Conservation (phyloP, 1,139 yeast species). For the Yamadazyma atlantica region DNA sequence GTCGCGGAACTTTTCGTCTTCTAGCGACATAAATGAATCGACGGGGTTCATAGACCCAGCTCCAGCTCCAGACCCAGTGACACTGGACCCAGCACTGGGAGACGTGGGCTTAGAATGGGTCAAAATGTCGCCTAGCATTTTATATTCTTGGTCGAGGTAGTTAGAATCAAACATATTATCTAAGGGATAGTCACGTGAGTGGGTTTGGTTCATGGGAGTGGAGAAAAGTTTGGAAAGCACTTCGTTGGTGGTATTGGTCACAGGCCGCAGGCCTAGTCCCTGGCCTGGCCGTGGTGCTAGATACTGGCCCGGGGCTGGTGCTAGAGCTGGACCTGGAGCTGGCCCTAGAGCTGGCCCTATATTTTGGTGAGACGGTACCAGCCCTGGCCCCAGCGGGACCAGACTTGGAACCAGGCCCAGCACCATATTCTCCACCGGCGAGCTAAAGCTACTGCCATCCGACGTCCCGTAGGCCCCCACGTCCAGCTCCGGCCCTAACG, state of each 20-base stretch:
- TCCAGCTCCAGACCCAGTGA: too few relatives aligned
- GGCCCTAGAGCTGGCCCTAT: neutral
- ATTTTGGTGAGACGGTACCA: too few relatives aligned
- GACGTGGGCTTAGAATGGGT: constrained; percentile 51
- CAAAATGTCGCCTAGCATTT: constrained; percentile 56
- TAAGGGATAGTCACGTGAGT: constrained; percentile 13
- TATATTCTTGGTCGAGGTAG: constrained; percentile 55
- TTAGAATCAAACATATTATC: constrained; percentile 34
- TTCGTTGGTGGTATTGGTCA: constrained; percentile 41
- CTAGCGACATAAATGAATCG: constrained; percentile 13
- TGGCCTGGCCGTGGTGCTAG: too few relatives aligned
- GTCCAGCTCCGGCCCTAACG: too few relatives aligned
- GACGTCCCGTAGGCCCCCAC: too few relatives aligned
- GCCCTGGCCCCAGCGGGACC: too few relatives aligned
- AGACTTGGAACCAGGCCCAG: too few relatives aligned
- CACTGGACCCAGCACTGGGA: constrained; percentile 31
- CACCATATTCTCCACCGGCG: neutral
- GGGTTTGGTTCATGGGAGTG: constrained; percentile 15
- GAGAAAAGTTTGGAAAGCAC: constrained; percentile 23
- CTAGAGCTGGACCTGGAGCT: neutral
- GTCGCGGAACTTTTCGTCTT: constrained; percentile 27
- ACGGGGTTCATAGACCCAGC: constrained; percentile 20
- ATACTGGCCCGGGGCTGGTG: neutral
- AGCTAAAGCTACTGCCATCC: too few relatives aligned
- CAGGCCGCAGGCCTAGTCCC: too few relatives aligned